Evolutionary conservation across 2,329 filamentous ascomycete species (phyloP).

Genomic region (Trichoderma atrobrunneum): DNA sequence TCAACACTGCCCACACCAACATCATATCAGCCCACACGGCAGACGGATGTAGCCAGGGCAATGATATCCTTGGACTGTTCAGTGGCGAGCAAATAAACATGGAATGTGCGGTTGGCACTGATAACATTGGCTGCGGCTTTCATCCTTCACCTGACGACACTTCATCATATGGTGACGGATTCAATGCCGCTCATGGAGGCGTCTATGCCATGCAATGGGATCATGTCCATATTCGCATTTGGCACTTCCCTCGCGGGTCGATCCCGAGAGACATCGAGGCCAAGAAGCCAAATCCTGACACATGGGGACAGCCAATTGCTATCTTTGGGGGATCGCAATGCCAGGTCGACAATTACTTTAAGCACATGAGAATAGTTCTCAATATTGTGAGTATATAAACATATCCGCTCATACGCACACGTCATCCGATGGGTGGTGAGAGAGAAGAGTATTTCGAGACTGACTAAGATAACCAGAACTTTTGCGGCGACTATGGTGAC

Average conservation of each 20-base stretch:
- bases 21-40: slow-evolving; percentile 61
- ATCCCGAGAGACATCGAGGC: slow-evolving; percentile 64
- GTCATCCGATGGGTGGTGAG: background rate
- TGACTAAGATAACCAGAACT: slow-evolving; percentile 44
- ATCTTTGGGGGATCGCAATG: slow-evolving; percentile 65
- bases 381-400: slow-evolving; percentile 52
- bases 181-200: slow-evolving; percentile 65
- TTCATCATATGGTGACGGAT: slow-evolving; percentile 57
- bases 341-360: slow-evolving; percentile 64
- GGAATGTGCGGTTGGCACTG: slow-evolving; percentile 38
- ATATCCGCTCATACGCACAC: background rate
- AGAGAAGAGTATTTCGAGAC: background rate
- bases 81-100: slow-evolving; percentile 29
- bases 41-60: slow-evolving; percentile 32
- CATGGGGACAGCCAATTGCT: slow-evolving; percentile 68
- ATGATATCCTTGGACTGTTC: slow-evolving; percentile 24
- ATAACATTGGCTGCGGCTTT: slow-evolving; percentile 47
- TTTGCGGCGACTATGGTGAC: slow-evolving; percentile 74
- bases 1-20: slow-evolving; percentile 59
- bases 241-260: slow-evolving; percentile 67
- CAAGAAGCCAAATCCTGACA: slow-evolving; percentile 57
- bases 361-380: slow-evolving; percentile 67
- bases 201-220: slow-evolving; percentile 73
- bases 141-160: slow-evolving; percentile 40
- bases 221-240: slow-evolving; percentile 64